Base-by-base conservation (phyloP, 2,329 filamentous ascomycete genomes). In the Anisogramma anomala region DNA sequence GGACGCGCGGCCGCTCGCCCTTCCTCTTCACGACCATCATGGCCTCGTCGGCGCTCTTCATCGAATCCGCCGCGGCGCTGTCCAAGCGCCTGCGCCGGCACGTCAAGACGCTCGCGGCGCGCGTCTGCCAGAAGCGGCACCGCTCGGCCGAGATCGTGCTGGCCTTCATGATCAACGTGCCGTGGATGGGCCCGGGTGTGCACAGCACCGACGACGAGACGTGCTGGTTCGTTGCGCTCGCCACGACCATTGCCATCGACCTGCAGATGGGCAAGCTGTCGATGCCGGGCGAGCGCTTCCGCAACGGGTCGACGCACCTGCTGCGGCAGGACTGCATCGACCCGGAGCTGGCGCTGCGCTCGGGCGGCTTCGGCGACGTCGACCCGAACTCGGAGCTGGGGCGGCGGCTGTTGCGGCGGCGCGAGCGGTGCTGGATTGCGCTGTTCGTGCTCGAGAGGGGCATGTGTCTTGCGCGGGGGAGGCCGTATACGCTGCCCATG, bases 141-240 rank as follows among this genome's bases (percentile, higher is more conserved):
- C 72, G 78, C 42, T 85, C 81, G 0, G 78, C 83, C 5, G 81
- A 85, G 54, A 83, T 85, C 42, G 76, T 85, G 0, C 62, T 85
- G 1, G 81, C 77, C 0, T 84, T 84, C 53, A 80, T 85, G 74
- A 71, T 83, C 23, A 84, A 84, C 46, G 72, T 85, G 6, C 81
- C 81, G 0, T 85, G 81, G 81, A 83, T 84, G 71, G 74, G 74
- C 22, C 77, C 77, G 1, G 77, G 77, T 2, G 63, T 72, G 44
- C 76, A 81, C 51, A 79, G 75, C 55, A 77, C 77, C 8, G 80
- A 84, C 48, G 81, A 85, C 46, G 80, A 84, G 51, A 83, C 81
- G 0, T 83, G 79, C 43, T 71, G 74, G 31, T 84, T 82, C 49
- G 74, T 85, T 40, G 74, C 79, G 2, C 77, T 80, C 61, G 80